Conservation (phyloP, 164 flowering plant species). For the Berberis vulgaris region DNA sequence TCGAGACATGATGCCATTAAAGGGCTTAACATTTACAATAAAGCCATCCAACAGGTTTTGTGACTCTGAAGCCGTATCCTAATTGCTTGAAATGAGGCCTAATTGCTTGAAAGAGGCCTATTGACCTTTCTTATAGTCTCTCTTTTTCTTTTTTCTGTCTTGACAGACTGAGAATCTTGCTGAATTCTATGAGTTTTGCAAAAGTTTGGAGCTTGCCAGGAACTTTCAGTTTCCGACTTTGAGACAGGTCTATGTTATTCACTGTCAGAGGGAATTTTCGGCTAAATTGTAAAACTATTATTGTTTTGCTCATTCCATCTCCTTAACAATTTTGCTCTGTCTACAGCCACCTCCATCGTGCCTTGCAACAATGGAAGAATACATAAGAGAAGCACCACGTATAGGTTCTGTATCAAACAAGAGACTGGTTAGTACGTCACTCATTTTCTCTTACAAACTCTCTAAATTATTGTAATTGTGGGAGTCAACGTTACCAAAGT, state of each 20-base stretch:
- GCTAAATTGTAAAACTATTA: not conserved
- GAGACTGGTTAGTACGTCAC: conserved; percentile 54
- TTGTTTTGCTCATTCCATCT: not conserved
- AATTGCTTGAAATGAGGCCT: too few species aligned
- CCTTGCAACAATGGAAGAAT: conserved; percentile 97
- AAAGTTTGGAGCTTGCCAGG: conserved; percentile 88
- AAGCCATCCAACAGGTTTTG: conserved; percentile 82
- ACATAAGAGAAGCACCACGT: conserved; percentile 89
- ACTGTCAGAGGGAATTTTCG: not conserved
- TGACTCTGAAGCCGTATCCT: too few species aligned
- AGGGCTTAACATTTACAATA: conserved; percentile 80
- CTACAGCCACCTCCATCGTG: conserved; percentile 95
- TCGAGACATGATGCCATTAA: conserved; percentile 87
- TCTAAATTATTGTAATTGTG: too few species aligned
- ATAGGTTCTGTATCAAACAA: conserved; percentile 43
- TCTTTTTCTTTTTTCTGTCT: not conserved
- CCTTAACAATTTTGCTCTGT: not conserved
- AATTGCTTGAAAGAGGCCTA: too few species aligned
- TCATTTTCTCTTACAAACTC: not conserved
- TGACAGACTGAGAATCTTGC: conserved; percentile 87
- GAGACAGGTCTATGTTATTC: conserved; percentile 8
- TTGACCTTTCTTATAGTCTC: not conserved
- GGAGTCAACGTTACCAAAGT: too few species aligned
- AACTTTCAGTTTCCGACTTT: conserved; percentile 87
- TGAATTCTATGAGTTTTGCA: conserved; percentile 89